These are phyloP conservation scores for Parathielavia hyrcaniae DNA, from an alignment of 495 filamentous ascomycete genomes.

Conservation along the genomic window DNA sequence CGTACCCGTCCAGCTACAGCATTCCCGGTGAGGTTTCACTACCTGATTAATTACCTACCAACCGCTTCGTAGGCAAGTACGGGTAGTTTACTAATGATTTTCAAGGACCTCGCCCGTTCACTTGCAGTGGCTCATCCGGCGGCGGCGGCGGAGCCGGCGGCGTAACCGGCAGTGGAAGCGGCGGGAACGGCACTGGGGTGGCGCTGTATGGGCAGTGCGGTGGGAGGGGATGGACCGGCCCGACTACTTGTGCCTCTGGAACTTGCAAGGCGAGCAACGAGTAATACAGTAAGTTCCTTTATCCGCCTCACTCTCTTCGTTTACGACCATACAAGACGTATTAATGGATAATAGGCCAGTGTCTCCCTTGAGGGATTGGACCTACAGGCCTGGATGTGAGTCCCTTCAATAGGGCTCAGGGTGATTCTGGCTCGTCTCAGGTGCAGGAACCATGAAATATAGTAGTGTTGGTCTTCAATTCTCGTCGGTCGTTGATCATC, in stretches of 20 bases:
- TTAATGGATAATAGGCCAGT: background rate
- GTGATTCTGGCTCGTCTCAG: background rate
- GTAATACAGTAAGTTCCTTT: background rate
- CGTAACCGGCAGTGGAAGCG: background rate
- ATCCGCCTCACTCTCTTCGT: background rate
- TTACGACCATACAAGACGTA: background rate
- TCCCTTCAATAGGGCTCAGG: background rate
- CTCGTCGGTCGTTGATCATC: background rate
- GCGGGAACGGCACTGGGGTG: background rate
- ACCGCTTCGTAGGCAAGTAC: background rate
- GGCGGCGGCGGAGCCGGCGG: background rate
- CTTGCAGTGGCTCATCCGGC: background rate
- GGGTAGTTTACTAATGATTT: background rate
- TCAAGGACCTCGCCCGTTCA: background rate
- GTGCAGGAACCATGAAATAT: background rate
- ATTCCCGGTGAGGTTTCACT: background rate
- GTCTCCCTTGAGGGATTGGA: background rate
- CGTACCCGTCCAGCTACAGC: background rate
- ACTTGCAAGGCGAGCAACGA: conserved; percentile 1
- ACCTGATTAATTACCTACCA: too few relatives aligned
- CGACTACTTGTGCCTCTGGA: background rate
- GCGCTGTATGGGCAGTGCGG: background rate
- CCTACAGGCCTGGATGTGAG: background rate
- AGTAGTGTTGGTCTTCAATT: background rate
- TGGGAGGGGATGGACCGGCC: background rate